Evolutionary conservation across 306 rosid genomes (phyloP), one percentile per base, ranked within the genome.

Genomic region (Lathyrus sativus): DNA sequence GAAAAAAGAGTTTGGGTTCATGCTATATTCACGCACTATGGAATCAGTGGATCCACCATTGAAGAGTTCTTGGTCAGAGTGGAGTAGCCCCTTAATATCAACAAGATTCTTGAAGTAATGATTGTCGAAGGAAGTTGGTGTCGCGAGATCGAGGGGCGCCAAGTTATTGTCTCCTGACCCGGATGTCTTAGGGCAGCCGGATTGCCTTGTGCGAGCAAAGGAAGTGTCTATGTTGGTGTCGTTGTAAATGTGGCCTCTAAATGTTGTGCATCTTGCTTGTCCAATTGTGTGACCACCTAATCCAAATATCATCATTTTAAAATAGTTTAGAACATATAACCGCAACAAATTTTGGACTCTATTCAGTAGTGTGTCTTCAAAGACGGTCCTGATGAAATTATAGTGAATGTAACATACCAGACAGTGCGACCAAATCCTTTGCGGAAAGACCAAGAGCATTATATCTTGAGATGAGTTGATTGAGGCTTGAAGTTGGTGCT

Each of bases 161-260:
- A 93, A 64, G 59, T 88, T 90, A 84, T 90, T 85, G 84, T 93
- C 97, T 17, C 98, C 97, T 0, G 90, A 73, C 2, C 98, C 98
- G 0, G 77, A 4, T 4, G 79, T 7, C 7, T 70, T 76, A 0
- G 98, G 98, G 68, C 98, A 93, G 1, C 17, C 84, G 1, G 86
- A 61, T 61, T 75, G 80, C 57, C 90, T 86, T 6, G 76, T 58
- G 24, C 35, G 64, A 19, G 97, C 96, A 1, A 93, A 76, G 0
- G 80, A 56, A 0, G 28, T 24, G 0, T 85, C 95, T 4, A 93
- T 65, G 85, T 86, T 85, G 56, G 69, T 66, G 43, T 88, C 93
- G 17, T 85, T 90, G 87, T 93, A 88, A 12, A 93, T 71, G 19
- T 57, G 85, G 3, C 68, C 73, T 42, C 98, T 79, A 56, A 86